phyloP scores from a whole-genome alignment of 2,329 filamentous ascomycete genomes.

The Fusarium fracticaudum region DNA sequence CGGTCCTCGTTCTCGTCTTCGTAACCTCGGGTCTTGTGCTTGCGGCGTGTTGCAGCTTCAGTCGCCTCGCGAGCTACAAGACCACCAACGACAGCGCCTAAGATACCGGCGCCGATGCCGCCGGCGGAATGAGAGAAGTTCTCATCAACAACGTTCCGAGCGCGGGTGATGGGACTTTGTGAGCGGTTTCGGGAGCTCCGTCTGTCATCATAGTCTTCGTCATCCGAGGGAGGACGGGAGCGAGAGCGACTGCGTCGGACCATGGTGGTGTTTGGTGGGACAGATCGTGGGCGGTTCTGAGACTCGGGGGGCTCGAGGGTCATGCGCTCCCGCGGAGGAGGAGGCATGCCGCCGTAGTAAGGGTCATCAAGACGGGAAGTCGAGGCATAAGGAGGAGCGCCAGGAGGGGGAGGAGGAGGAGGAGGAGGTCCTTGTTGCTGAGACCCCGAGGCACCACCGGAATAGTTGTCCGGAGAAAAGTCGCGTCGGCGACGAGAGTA shows the following conservation, averaged over 20 bases:
- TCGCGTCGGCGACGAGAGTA: constrained; percentile 39
- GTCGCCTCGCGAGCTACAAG: constrained; percentile 61
- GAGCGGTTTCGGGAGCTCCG: constrained; percentile 40
- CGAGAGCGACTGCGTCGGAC: constrained; percentile 39
- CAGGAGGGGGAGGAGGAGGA: constrained; percentile 34
- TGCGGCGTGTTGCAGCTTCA: constrained; percentile 51
- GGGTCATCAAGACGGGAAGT: constrained; percentile 41
- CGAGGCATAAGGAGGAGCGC: constrained; percentile 33
- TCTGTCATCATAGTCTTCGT: constrained; percentile 38
- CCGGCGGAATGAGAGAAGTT: constrained; percentile 60
- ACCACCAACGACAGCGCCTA: constrained; percentile 65
- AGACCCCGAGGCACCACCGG: constrained; percentile 41
- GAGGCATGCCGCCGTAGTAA: constrained; percentile 31
- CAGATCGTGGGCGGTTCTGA: constrained; percentile 47
- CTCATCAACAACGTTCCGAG: constrained; percentile 54
- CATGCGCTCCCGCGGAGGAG: constrained; percentile 42
- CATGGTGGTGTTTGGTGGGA: constrained; percentile 44
- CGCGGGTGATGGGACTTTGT: constrained; percentile 51
- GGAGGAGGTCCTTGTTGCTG: constrained; percentile 18
- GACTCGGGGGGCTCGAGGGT: constrained; percentile 43
- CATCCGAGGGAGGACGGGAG: constrained; percentile 34
- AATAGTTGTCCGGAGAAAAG: constrained; percentile 47
- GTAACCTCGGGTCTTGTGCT: constrained; percentile 42
- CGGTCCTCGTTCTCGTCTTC: constrained; percentile 44
- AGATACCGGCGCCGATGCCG: constrained; percentile 61